Evolutionary conservation across 192 early-diverging fungal genomes (phyloP), one percentile per base, ranked within the genome.

Genomic region (Polychytrium aggregatum): DNA sequence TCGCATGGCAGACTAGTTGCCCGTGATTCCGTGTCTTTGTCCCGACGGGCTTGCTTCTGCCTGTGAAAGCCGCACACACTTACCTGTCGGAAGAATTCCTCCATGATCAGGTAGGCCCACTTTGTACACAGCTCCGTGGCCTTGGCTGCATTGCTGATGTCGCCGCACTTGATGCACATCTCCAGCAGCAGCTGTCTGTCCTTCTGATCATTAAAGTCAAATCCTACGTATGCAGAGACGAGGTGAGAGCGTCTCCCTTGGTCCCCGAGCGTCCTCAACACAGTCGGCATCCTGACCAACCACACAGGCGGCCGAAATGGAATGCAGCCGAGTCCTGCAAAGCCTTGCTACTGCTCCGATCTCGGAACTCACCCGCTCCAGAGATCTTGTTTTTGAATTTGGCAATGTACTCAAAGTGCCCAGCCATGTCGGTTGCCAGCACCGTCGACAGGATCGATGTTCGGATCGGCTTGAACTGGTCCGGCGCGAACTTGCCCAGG

Each of bases 141-240:
- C 44, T 74, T 77, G 11, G 73, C 50, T 1, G 71, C 61, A 53
- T 79, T 79, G 53, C 59, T 60, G 20, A 79, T 71, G 59, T 79
- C 76, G 18, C 66, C 59, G 47, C 76, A 79, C 50, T 79, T 79
- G 38, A 79, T 74, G 48, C 66, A 65, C 22, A 79, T 72, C 18
- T 79, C 70, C 42, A 72, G 44, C 10, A 64, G 24, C 37, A 71
- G 47, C 33, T 71, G 60, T 28, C 71, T 39, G 44, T 65, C 66
- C 41, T 79, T 71, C 4, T 45, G 37, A 44, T 71, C 59, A 9
- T 55, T 41, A 29, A 67, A 55, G 7, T 41, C 22, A 24, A 17
- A 7, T 41, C 18, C 22, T 41, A 16, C 7, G 3, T 4, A 41
- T 17, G 40, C 5, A 7, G 7, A 41, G 17, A 13, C 41, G 11